A percentile compares a stretch with the other conserved stretches of the same genome.
These are phyloP conservation scores for Kluyveromyces wickerhamii DNA, from an alignment of 805 yeast species.

Conservation along the genomic window DNA sequence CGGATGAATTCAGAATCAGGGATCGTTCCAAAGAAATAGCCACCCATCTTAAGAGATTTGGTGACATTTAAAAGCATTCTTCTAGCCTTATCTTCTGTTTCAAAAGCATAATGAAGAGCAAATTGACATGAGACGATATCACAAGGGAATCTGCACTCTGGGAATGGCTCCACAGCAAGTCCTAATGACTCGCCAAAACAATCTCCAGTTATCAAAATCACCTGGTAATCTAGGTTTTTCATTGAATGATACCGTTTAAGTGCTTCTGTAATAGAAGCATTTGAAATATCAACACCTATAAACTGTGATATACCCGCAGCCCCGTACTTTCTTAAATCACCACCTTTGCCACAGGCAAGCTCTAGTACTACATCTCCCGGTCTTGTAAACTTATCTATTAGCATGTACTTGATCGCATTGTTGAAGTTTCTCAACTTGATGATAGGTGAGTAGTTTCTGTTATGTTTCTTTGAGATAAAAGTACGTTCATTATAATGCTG, in stretches of 20 bases:
- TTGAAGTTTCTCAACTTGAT: slow-evolving; percentile 82
- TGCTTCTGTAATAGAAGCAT: slow-evolving; percentile 81
- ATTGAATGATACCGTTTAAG: slow-evolving; percentile 56
- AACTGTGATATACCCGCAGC: slow-evolving; percentile 65
- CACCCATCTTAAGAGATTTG: slow-evolving; percentile 69
- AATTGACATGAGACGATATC: slow-evolving; percentile 88
- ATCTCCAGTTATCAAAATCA: slow-evolving; percentile 86
- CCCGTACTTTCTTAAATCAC: slow-evolving; percentile 87
- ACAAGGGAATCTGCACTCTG: slow-evolving; percentile 65
- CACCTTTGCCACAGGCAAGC: slow-evolving; percentile 97
- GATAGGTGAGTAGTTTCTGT: slow-evolving; percentile 72
- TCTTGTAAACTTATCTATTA: slow-evolving; percentile 61
- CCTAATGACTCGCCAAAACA: slow-evolving; percentile 70
- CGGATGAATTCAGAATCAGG: slow-evolving; percentile 84
- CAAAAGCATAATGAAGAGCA: slow-evolving; percentile 92
- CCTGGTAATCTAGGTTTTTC: slow-evolving; percentile 58
- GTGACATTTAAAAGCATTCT: slow-evolving; percentile 68
- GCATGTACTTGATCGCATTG: slow-evolving; percentile 81
- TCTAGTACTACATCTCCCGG: slow-evolving; percentile 61
- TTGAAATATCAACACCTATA: slow-evolving; percentile 88
- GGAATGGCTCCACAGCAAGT: slow-evolving; percentile 57
- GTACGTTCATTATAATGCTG: slow-evolving; percentile 84
- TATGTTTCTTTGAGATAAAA: slow-evolving; percentile 49
- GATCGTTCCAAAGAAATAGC: slow-evolving; percentile 85
- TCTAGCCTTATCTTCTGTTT: slow-evolving; percentile 71